Conservation (phyloP, 306 rosid species). For the Sophora flavescens region DNA sequence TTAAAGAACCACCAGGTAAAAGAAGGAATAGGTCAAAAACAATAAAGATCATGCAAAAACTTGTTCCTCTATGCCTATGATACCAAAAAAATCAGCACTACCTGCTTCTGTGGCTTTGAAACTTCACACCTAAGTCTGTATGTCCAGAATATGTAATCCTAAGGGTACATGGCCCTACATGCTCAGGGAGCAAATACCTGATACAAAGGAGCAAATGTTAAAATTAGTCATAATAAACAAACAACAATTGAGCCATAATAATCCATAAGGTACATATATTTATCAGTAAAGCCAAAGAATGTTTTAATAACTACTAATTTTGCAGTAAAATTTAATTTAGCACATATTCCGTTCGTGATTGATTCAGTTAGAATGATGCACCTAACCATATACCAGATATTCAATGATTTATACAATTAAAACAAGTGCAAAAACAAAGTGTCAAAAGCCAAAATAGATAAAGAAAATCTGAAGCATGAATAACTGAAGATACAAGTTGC, state of each 20-base stretch:
- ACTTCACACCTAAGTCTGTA: constrained; percentile 95
- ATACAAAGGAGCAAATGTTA: constrained; percentile 16
- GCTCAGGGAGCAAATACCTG: constrained; percentile 90
- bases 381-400: constrained; percentile 22
- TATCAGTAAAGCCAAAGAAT: constrained; percentile 15
- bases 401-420: not conserved
- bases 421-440: not conserved
- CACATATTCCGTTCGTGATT: constrained; percentile 15
- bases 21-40: constrained; percentile 1
- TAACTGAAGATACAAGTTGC: not conserved
- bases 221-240: constrained; percentile 16
- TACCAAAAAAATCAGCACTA: constrained; percentile 44
- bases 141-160: constrained; percentile 96
- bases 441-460: constrained; percentile 3
- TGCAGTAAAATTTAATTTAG: constrained; percentile 1
- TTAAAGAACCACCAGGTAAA: not conserved
- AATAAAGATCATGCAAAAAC: constrained; percentile 16
- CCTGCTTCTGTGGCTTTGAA: constrained; percentile 99
- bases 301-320: constrained; percentile 29
- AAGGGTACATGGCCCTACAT: constrained; percentile 87
- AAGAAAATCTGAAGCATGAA: constrained; percentile 2
- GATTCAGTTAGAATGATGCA: constrained; percentile 30
- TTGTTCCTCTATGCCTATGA: not conserved
- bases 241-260: not conserved
- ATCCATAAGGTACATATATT: not conserved